These are phyloP conservation scores for Myxozyma geophila DNA, from an alignment of 805 yeast genomes.

Conservation along the genomic window DNA sequence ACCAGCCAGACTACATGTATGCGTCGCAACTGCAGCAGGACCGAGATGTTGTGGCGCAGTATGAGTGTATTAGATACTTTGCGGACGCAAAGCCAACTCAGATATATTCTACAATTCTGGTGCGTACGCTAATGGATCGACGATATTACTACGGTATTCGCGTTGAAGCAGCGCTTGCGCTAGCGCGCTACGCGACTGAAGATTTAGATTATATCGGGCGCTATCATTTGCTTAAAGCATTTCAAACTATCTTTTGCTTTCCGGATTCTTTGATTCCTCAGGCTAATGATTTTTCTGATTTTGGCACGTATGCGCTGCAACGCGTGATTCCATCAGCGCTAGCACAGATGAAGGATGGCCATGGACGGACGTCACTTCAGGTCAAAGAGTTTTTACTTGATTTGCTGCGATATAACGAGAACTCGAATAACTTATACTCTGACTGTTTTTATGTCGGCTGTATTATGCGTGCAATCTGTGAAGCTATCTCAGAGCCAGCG, in stretches of 20 bases:
- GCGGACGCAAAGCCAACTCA: constrained; percentile 63
- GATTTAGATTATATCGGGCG: constrained; percentile 72
- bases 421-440: constrained; percentile 72
- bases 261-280: constrained; percentile 67
- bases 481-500: constrained; percentile 41
- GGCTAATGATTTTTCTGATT: constrained; percentile 79
- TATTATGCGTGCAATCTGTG: constrained; percentile 60
- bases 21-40: constrained; percentile 93
- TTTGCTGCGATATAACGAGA: constrained; percentile 81
- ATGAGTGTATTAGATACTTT: constrained; percentile 78
- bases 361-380: constrained; percentile 62
- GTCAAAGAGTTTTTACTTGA: constrained; percentile 69
- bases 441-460: constrained; percentile 70
- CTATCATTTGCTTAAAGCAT: constrained; percentile 70
- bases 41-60: constrained; percentile 93
- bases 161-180: constrained; percentile 79
- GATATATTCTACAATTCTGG: constrained; percentile 73
- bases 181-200: constrained; percentile 68
- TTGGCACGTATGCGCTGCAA: constrained; percentile 69
- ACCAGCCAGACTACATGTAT: constrained; percentile 94
- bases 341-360: constrained; percentile 60
- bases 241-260: constrained; percentile 73
- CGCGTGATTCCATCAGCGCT: constrained; percentile 69
- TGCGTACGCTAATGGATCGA: constrained; percentile 79
- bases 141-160: constrained; percentile 90